These are phyloP conservation scores for Solanum tarijense DNA, from an alignment of 257 asterid genomes.

Conservation along the genomic window DNA sequence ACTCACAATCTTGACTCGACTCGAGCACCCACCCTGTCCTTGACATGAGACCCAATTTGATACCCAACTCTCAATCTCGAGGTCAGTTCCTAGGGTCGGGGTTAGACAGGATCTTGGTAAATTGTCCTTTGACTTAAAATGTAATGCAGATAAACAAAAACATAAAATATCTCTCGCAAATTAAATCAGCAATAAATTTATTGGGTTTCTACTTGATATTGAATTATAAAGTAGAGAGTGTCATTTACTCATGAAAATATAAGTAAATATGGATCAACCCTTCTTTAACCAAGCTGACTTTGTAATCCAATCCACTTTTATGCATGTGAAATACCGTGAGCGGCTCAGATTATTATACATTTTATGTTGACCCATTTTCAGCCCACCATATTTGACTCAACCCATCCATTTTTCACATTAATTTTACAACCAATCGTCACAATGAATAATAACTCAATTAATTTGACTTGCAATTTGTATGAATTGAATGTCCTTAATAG, in stretches of 20 bases:
- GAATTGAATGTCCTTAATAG: neutral
- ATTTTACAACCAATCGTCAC: neutral
- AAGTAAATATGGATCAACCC: neutral
- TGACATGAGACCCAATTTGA: neutral
- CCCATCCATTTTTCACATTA: neutral
- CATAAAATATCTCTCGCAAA: neutral
- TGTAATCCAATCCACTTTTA: neutral
- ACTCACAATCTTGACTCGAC: neutral
- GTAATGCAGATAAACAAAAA: neutral
- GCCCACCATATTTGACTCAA: neutral
- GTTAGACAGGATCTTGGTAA: neutral
- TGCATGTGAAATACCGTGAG: neutral
- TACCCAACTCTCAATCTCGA: neutral
- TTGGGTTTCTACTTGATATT: neutral
- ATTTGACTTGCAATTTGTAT: neutral
- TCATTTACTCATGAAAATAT: neutral
- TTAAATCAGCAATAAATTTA: neutral
- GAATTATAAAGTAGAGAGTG: neutral
- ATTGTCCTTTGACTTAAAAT: neutral
- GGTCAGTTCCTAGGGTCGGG: neutral
- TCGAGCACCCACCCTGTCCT: neutral
- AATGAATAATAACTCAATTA: neutral
- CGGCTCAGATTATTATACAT: neutral
- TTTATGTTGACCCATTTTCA: neutral
- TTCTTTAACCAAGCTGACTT: neutral